Evolutionary conservation across 306 rosid species (phyloP), one percentile per base, ranked within the genome.

Genomic region (Corylus heterophylla): DNA sequence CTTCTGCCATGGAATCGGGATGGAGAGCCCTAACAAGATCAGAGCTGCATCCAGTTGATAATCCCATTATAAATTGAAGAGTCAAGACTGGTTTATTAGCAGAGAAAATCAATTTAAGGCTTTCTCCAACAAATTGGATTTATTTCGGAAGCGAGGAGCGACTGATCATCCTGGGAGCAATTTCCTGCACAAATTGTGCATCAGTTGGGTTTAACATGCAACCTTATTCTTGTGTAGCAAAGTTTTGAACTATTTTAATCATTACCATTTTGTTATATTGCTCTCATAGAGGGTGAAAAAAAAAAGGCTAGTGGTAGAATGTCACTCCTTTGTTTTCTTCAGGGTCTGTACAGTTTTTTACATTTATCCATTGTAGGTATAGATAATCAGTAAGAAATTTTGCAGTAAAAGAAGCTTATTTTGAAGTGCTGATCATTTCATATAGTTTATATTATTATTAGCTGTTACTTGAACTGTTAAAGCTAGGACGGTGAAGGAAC

Each of bases 1-100:
- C 85, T 89, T 89, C 86, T 29, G 89, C 72, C 71, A 69, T 54
- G 92, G 91, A 82, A 77, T 66, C 51, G 86, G 80, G 8, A 69
- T 77, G 86, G 85, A 89, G 62, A 66, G 74, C 84, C 85, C 64
- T 73, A 81, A 62, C 48, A 78, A 61, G 69, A 49, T 70, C 74
- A 87, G 69, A 73, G 82, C 79, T 45, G 82, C 83, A 45, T 82
- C 82, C 78, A 61, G 50, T 59, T 87, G 82, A 90, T 77, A 62
- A 44, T 50, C 61, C 55, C 54, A 54, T n/a, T 61, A 27, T 35
- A 31, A 18, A 31, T 37, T 29, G 2, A 12, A 4, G 10, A 55
- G 44, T 22, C 12, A 12, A 37, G 55, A 7, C 9, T 22, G 51
- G 42, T 67, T 42, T 42, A 8, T 42, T 29, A 12, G 25, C 12